Evolutionary conservation across 768 basidiomycete genomes (phyloP).

Genomic region (Termitomyces sp.): DNA sequence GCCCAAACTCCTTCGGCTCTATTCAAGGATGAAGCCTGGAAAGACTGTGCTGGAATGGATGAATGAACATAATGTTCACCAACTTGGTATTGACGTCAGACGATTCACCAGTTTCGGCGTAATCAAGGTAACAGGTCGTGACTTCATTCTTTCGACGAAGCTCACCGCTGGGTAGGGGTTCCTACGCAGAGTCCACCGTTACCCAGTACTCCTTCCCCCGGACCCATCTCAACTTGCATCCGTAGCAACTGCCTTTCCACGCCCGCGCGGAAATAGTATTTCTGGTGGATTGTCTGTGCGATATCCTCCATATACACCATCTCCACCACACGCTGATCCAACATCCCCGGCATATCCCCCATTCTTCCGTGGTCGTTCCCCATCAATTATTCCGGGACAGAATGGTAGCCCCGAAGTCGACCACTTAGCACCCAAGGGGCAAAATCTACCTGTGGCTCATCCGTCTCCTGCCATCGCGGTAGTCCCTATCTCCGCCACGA

Average conservation of each 20-base stretch:
- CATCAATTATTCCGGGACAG: slow-evolving; percentile 25
- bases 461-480: slow-evolving; percentile 19
- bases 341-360: slow-evolving; percentile 16
- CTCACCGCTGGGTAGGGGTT: slow-evolving; percentile 62
- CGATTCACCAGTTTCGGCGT: slow-evolving; percentile 98
- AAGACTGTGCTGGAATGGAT: slow-evolving; percentile 89
- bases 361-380: slow-evolving; percentile 25
- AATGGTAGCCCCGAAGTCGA: slow-evolving; percentile 25
- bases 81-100: slow-evolving; percentile 81
- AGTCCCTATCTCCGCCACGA: slow-evolving; percentile 31
- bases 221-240: slow-evolving; percentile 28
- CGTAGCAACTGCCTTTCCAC: slow-evolving; percentile 24
- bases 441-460: slow-evolving; percentile 10
- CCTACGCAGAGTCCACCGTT: slow-evolving; percentile 89
- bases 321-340: slow-evolving; percentile 20
- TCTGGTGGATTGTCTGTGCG: slow-evolving; percentile 27
- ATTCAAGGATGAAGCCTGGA: slow-evolving; percentile 82
- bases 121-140: slow-evolving; percentile 75
- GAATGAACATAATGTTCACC: slow-evolving; percentile 66
- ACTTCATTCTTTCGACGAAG: not conserved
- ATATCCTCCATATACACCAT: slow-evolving; percentile 26
- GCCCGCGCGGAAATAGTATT: slow-evolving; percentile 40
- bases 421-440: slow-evolving; percentile 13
- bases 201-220: slow-evolving; percentile 67
- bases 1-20: slow-evolving; percentile 83